phyloP scores from a whole-genome alignment of 768 basidiomycete species.

The Phaeotremella skinneri region DNA sequence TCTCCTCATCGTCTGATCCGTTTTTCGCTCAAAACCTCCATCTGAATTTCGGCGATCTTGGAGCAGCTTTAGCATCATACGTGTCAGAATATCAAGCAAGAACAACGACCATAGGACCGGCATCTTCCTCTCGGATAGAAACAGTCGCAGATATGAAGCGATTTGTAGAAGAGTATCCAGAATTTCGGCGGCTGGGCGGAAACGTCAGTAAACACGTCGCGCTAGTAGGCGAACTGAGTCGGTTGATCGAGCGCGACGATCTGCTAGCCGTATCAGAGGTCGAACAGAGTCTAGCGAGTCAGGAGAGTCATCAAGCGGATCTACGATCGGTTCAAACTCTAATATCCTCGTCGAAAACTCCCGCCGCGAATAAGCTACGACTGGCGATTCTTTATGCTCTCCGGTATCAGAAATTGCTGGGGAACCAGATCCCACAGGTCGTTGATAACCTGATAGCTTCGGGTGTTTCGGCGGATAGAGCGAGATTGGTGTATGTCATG shows the following conservation, averaged over 20 bases:
- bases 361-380: constrained; percentile 79
- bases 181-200: constrained; percentile 91
- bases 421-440: constrained; percentile 69
- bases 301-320: constrained; percentile 74
- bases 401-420: constrained; percentile 86
- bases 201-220: constrained; percentile 99
- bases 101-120: constrained; percentile 53
- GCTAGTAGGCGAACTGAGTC: constrained; percentile 89
- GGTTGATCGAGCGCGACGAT: constrained; percentile 80
- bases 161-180: constrained; percentile 97
- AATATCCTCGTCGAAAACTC: constrained; percentile 65
- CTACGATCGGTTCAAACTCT: constrained; percentile 83
- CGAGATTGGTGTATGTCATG: constrained; percentile 70
- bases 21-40: constrained; percentile 90
- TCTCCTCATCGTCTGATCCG: constrained; percentile 84
- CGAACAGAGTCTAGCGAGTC: constrained; percentile 92
- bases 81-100: constrained; percentile 75
- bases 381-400: constrained; percentile 88
- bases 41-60: constrained; percentile 94
- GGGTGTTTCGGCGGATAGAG: constrained; percentile 57
- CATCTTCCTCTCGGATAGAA: constrained; percentile 76
- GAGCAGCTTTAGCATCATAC: constrained; percentile 83
- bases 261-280: constrained; percentile 88
- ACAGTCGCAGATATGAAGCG: constrained; percentile 96
- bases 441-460: constrained; percentile 52